Evolutionary conservation across 2,329 filamentous ascomycete species (phyloP).

Genomic region (Chaetomium globosum): DNA sequence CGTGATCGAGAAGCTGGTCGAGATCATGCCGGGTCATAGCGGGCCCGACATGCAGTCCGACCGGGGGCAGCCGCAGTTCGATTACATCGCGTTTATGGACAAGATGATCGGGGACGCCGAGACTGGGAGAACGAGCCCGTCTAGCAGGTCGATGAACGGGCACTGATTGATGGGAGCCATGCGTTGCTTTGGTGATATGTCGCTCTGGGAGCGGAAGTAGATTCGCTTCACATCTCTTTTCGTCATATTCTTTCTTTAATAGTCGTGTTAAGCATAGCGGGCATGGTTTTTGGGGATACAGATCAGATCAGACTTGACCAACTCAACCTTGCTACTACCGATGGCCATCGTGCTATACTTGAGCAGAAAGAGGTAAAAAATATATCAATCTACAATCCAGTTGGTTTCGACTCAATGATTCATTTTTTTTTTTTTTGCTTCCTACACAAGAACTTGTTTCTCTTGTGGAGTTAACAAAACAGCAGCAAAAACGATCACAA

Average conservation of each 20-base stretch:
- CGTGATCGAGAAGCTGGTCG: constrained; percentile 87
- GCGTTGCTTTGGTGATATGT: constrained; percentile 2
- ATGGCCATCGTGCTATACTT: neutral
- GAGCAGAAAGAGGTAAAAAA: neutral
- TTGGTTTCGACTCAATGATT: neutral
- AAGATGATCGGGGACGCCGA: constrained; percentile 63
- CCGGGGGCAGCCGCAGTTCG: constrained; percentile 81
- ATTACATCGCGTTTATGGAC: constrained; percentile 98
- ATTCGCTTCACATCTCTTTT: constrained; percentile 13
- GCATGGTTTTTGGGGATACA: constrained; percentile 21
- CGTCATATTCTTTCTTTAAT: constrained; percentile 21
- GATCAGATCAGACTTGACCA: neutral
- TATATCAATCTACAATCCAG: neutral
- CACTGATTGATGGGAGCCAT: constrained; percentile 15
- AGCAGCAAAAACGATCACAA: too few species aligned
- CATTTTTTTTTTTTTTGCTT: neutral
- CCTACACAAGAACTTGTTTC: neutral
- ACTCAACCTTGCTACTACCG: neutral
- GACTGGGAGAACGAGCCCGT: constrained; percentile 41
- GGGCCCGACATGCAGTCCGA: constrained; percentile 88
- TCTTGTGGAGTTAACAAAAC: too few species aligned
- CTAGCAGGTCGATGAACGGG: constrained; percentile 33
- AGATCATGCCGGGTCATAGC: constrained; percentile 80
- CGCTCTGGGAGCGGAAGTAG: constrained; percentile 17
- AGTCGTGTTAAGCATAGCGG: constrained; percentile 31